Conservation (phyloP, 441 rosid species). For the Arabidopsis lyrata region DNA sequence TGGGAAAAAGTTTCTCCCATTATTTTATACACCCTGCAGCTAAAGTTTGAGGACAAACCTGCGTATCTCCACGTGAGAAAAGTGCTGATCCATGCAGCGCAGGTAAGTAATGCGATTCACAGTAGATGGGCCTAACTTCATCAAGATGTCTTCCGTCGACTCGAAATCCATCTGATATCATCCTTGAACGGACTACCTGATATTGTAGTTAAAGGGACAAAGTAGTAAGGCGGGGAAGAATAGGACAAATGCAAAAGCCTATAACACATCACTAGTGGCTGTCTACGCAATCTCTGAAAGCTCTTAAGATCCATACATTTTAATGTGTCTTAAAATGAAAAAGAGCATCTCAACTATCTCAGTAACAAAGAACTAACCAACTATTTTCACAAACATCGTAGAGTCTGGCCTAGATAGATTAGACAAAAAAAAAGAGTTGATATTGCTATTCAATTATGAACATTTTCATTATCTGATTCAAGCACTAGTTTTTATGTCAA, state of each 20-base stretch:
- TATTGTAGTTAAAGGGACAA: slow-evolving; percentile 37
- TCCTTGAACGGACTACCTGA: slow-evolving; percentile 92
- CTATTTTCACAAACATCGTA: background rate
- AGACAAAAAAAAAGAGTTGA: background rate
- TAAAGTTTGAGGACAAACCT: slow-evolving; percentile 56
- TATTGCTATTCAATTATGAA: background rate
- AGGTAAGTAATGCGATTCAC: slow-evolving; percentile 79
- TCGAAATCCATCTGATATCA: slow-evolving; percentile 85
- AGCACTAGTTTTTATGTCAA: slow-evolving; percentile 16
- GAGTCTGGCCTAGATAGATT: background rate
- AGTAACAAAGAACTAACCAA: slow-evolving; percentile 1
- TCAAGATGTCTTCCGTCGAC: slow-evolving; percentile 92
- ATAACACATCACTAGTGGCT: slow-evolving; percentile 20
- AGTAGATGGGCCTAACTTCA: slow-evolving; percentile 89
- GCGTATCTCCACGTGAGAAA: slow-evolving; percentile 98
- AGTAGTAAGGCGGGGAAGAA: slow-evolving; percentile 21
- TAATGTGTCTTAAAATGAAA: slow-evolving; percentile 16
- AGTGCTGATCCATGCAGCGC: slow-evolving; percentile 88
- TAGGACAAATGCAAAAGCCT: slow-evolving; percentile 20
- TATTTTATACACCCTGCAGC: slow-evolving; percentile 11
- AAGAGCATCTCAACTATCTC: slow-evolving; percentile 9
- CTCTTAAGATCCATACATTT: slow-evolving; percentile 6
- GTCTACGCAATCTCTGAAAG: slow-evolving; percentile 14
- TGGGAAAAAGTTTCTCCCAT: slow-evolving; percentile 7
- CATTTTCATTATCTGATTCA: slow-evolving; percentile 10